Evolutionary conservation across 768 basidiomycete species (phyloP), one percentile per base, ranked within the genome.

Genomic region (Trichaptum fuscoviolaceum): DNA sequence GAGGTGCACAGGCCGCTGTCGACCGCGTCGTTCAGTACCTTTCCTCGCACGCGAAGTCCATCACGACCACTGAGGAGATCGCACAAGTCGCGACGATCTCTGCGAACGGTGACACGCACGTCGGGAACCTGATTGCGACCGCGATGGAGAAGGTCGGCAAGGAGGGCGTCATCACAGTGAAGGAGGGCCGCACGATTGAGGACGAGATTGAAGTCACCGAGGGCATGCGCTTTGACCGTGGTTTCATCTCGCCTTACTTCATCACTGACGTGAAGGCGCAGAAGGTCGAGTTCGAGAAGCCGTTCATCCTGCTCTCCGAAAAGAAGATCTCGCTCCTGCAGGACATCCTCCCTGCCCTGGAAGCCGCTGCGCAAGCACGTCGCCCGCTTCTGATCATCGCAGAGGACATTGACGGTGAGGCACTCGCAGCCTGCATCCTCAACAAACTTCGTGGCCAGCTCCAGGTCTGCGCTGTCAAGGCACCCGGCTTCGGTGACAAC

Each of bases 81-180:
- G 95, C 96, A 12, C 96, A 98, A 80, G 96, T 99, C 69, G 96
- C 96, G n/a, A 98, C 96, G 71, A 96, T 97, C 77, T 83, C 79
- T 65, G 85, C 85, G 69, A 87, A 87, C 77, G 86, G 86, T 64
- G 96, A 99, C 79, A 83, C 78, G 1, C 95, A 98, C 75, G 84
- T 99, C 69, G 96, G 96, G 59, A 89, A 89, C 75, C 85, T 99
- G 74, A 99, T 98, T 77, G 96, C 96, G 6, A 93, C 94, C 75
- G 96, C 96, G 1, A 99, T 98, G 96, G 96, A 99, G 81, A 97
- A 97, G 78, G 96, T 99, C 68, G 96, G 96, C 76, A 97, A 96
- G 83, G 96, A 99, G 80, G 96, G 96, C 77, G 96, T 99, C 74
- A 99, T 99, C 83, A 99, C 96, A 63, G 96, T 99, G 77, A 99